Conservation (phyloP, 257 asterid genomes). For the Gentiana straminea region DNA sequence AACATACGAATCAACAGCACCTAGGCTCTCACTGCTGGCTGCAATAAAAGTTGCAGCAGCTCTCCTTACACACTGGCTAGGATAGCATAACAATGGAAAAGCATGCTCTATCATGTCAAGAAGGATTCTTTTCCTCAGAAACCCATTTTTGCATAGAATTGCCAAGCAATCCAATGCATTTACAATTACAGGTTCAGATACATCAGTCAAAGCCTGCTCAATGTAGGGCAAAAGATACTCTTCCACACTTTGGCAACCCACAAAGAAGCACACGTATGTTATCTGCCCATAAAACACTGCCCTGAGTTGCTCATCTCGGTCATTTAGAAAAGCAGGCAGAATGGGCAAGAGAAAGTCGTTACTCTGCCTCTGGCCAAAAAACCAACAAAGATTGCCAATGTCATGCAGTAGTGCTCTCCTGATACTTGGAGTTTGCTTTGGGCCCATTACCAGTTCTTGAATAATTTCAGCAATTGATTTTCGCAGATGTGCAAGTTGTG, state of each 20-base stretch:
- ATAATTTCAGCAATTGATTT: constrained; percentile 93
- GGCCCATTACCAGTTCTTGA: constrained; percentile 99
- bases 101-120: constrained; percentile 94
- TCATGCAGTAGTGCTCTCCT: constrained; percentile 99
- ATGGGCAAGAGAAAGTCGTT: constrained; percentile 90
- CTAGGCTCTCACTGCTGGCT: constrained; percentile 82
- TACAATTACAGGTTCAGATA: constrained; percentile 76
- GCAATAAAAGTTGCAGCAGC: constrained; percentile 72
- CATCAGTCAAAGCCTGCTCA: constrained; percentile 91
- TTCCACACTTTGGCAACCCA: constrained; percentile 97
- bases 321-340: constrained; percentile 98
- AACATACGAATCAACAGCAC: constrained; percentile 97
- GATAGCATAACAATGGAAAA: constrained; percentile 80
- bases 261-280: constrained; percentile 77
- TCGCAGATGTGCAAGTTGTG: constrained; percentile 80
- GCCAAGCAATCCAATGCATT: constrained; percentile 93
- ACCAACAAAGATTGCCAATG: constrained; percentile 95
- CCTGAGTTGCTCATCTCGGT: constrained; percentile 95
- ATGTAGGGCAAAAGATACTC: constrained; percentile 94
- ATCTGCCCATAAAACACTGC: constrained; percentile 95
- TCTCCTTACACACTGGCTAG: constrained; percentile 93
- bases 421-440: constrained; percentile 95
- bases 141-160: constrained; percentile 79
- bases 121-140: constrained; percentile 72
- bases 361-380: constrained; percentile 98